phyloP scores from a whole-genome alignment of 2,329 filamentous ascomycete species.

The Furcasterigmium sp. region DNA sequence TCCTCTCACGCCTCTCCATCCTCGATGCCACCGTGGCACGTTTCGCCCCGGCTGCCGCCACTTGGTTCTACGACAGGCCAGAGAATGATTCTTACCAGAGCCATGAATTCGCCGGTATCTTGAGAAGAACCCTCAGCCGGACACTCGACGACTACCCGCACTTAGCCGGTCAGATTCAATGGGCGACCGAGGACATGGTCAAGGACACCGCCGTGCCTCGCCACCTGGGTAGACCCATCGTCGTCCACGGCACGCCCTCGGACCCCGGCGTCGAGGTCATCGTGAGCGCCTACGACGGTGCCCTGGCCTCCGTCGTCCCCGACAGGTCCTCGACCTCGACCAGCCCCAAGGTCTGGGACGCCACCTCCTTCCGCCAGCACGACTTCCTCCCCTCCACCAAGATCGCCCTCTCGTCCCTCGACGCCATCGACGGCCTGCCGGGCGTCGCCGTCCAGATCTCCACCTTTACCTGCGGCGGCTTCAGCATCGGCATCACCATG shows the following conservation, averaged over 20 bases:
- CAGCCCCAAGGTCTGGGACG: conserved; percentile 25
- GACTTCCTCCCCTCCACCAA: conserved; percentile 24
- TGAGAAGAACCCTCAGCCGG: conserved; percentile 20
- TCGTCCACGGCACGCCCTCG: conserved; percentile 24
- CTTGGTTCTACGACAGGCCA: conserved; percentile 36
- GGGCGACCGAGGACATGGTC: conserved; percentile 19
- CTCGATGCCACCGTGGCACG: conserved; percentile 35
- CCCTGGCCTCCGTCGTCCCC: conserved; percentile 24
- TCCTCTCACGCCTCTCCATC: conserved; percentile 24
- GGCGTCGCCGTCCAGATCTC: conserved; percentile 32
- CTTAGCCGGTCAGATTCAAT: conserved; percentile 33
- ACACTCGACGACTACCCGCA: conserved; percentile 34
- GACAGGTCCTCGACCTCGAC: conserved; percentile 7
- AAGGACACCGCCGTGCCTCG: conserved; percentile 16
- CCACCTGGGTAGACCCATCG: conserved; percentile 27
- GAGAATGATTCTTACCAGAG: conserved; percentile 1
- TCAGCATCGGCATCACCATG: conserved; percentile 32
- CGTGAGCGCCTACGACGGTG: conserved; percentile 19
- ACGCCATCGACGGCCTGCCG: conserved; percentile 20
- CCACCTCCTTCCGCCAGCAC: conserved; percentile 24
- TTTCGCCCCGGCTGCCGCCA: conserved; percentile 32
- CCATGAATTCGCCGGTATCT: not conserved
- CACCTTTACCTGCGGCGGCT: conserved; percentile 32
- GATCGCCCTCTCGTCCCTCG: conserved; percentile 25
- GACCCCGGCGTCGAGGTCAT: conserved; percentile 38